These are phyloP conservation scores for Aphanomyces euteiches DNA, from an alignment of 352 stramenopile species.

Conservation along the genomic window DNA sequence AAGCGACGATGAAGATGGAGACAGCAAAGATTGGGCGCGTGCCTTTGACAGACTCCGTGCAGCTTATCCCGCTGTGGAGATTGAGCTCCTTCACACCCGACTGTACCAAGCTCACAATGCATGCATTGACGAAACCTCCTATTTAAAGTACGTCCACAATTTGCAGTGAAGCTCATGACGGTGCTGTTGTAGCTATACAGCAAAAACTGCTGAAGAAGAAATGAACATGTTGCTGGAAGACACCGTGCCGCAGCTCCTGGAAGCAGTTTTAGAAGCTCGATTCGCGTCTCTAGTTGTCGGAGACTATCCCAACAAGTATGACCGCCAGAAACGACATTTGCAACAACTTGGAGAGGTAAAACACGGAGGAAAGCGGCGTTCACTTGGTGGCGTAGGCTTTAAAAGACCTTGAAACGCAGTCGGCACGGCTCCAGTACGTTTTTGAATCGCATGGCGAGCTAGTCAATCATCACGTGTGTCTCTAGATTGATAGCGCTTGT, in stretches of 20 bases:
- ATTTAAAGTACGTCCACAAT: too few relatives aligned
- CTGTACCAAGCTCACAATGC: too few relatives aligned
- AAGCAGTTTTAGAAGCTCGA: background rate
- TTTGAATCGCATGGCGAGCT: background rate
- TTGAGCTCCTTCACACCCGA: too few relatives aligned
- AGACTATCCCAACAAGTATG: constrained; percentile 8
- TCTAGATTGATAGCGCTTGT: constrained; percentile 1
- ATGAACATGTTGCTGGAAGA: background rate
- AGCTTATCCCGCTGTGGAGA: too few relatives aligned
- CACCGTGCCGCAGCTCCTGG: background rate
- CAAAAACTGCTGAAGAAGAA: background rate
- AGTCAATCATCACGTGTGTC: background rate
- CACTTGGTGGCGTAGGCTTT: background rate
- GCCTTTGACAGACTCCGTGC: too few relatives aligned
- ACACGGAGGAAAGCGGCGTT: background rate
- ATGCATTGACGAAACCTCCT: too few relatives aligned
- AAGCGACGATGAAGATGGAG: too few relatives aligned
- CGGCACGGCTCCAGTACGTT: constrained; percentile 13
- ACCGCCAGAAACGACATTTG: background rate
- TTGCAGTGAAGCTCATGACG: too few relatives aligned
- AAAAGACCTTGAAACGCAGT: background rate
- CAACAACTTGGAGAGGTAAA: background rate
- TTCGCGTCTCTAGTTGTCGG: background rate
- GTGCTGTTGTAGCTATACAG: too few relatives aligned
- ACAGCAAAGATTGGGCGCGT: too few relatives aligned